These are phyloP conservation scores for Kwoniella mangroviensis DNA, from an alignment of 768 basidiomycete species.

Conservation along the genomic window DNA sequence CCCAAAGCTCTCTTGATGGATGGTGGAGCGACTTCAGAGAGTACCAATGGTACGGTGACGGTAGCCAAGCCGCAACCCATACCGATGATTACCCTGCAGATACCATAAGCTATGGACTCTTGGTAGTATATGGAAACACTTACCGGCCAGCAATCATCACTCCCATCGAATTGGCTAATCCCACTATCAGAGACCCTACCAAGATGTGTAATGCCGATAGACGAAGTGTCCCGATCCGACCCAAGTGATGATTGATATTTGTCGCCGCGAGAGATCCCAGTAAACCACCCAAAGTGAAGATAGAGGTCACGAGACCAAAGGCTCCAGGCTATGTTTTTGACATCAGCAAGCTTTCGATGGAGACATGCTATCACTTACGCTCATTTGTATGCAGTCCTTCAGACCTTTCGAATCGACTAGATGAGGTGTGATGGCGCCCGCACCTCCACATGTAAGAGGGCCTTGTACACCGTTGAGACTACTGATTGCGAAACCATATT, in stretches of 20 bases:
- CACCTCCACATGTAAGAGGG: constrained; percentile 41
- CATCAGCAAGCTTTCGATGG: background rate
- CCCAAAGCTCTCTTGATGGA: constrained; percentile 64
- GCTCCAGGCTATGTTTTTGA: constrained; percentile 56
- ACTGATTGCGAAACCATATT: constrained; percentile 82
- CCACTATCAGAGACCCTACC: constrained; percentile 36
- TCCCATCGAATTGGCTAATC: constrained; percentile 29
- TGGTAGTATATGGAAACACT: constrained; percentile 1
- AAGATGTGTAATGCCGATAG: constrained; percentile 34
- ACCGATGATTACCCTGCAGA: constrained; percentile 45
- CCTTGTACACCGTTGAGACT: constrained; percentile 85
- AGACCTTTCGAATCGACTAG: constrained; percentile 21
- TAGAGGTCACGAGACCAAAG: constrained; percentile 81
- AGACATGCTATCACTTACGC: constrained; percentile 28
- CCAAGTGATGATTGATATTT: constrained; percentile 26
- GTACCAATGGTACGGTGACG: constrained; percentile 75
- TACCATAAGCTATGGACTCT: background rate
- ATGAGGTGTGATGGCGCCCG: constrained; percentile 16
- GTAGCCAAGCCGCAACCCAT: constrained; percentile 56
- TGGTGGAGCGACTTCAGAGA: constrained; percentile 82
- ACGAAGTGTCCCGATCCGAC: constrained; percentile 39
- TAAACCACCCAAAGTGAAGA: constrained; percentile 89
- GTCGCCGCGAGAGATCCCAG: constrained; percentile 61
- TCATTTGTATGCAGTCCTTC: constrained; percentile 40
- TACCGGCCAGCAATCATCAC: constrained; percentile 41